Evolutionary conservation across 345 rosid genomes (phyloP), one percentile per base, ranked within the genome.

Genomic region (Salix caprea): DNA sequence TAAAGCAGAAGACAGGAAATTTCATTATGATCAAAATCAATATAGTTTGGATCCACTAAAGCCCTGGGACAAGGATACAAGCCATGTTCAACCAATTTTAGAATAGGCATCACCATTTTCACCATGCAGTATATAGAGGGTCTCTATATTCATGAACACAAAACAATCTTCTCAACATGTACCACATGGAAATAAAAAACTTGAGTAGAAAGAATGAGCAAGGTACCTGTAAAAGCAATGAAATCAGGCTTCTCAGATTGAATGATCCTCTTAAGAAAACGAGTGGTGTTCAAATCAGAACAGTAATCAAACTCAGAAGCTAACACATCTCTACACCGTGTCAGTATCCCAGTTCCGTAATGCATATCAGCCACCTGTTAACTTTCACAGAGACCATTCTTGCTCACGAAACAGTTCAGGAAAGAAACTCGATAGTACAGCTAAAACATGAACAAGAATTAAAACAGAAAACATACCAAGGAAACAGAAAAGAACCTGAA

Each of bases 311-410:
- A 91, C 78, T 91, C 88, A 21, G 82, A 28, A 28, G 87, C 80
- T 81, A 83, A 77, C 62, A 94, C 97, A 71, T 92, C 97, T 82
- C 91, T 83, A 82, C 98, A 94, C 4, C 94, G 87, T 69, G 92
- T 90, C 60, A 85, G 70, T 75, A 67, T 36, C 62, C 98, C 98
- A 78, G 84, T 88, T 34, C 97, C 97, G 75, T 64, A 92, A 81
- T 94, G 98, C 98, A 94, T 90, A 80, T 94, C 98, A 26, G 97
- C 97, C 65, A 94, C 94, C 94, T 91, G 70, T 0, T n/a, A 30
- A 68, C 18, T 46, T n/a, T 60, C 64, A 37, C 66, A 66, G 5
- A 13, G 13, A 40, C 39, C 21, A 39, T 5, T 28, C 30, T 44
- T 44, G 16, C 13, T 13, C 14, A 44, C 50, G 5, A 44, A 44